A percentile compares a stretch with the other conserved stretches of the same genome.
phyloP scores from a whole-genome alignment of 2,329 filamentous ascomycete genomes.

The Fusarium protoensiforme region DNA sequence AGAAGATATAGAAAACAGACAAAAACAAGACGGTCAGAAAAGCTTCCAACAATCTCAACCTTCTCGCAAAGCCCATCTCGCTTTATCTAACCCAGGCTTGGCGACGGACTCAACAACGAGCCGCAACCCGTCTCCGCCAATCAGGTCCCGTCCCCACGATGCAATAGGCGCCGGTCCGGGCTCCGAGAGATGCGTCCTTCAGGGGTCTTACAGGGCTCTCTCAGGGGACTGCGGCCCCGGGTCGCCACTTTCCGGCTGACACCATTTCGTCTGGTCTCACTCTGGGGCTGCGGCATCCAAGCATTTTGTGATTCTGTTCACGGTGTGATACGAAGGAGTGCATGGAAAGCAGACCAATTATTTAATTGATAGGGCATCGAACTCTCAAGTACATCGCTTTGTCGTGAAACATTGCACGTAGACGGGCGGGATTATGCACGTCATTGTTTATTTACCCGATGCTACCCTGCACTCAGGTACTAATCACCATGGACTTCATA shows the following conservation, averaged over 20 bases:
- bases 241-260: slow-evolving; percentile 6
- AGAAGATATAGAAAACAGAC: not conserved
- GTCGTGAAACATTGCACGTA: not conserved
- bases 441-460: not conserved
- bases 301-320: slow-evolving; percentile 8
- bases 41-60: not conserved
- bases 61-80: slow-evolving; percentile 22
- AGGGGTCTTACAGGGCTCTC: slow-evolving; percentile 17
- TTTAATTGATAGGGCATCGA: not conserved
- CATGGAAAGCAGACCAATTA: not conserved
- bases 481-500: not conserved
- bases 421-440: not conserved
- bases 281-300: not conserved
- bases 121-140: slow-evolving; percentile 19
- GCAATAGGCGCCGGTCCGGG: slow-evolving; percentile 7
- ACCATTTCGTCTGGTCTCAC: slow-evolving; percentile 5
- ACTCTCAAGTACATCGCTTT: not conserved
- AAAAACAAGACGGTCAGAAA: not conserved
- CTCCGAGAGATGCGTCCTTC: slow-evolving; percentile 20
- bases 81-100: slow-evolving; percentile 19
- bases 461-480: not conserved
- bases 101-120: slow-evolving; percentile 28
- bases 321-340: not conserved
- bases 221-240: slow-evolving; percentile 9
- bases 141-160: not conserved